phyloP scores from a whole-genome alignment of 257 asterid species.

The Fraxinus americana region DNA sequence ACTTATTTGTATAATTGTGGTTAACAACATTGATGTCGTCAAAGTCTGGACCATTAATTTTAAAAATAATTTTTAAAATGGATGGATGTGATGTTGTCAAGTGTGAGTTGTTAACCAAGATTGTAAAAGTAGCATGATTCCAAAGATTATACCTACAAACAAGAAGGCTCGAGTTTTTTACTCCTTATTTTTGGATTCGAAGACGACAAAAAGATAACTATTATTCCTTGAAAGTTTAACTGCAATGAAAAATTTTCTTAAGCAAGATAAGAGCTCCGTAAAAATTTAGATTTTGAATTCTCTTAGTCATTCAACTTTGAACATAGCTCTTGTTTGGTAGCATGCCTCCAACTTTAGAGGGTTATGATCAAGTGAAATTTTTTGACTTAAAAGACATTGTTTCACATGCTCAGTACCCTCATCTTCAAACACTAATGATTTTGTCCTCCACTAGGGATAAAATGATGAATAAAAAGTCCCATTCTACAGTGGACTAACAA shows the following conservation, averaged over 20 bases:
- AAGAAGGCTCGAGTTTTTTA: not conserved
- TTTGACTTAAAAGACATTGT: slow-evolving; percentile 29
- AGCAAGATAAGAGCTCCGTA: not conserved
- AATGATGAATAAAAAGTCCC: not conserved
- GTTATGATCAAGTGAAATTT: not conserved
- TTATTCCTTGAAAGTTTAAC: not conserved
- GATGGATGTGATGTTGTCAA: too few relatives aligned
- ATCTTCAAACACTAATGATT: slow-evolving; percentile 48
- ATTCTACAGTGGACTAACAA: not conserved
- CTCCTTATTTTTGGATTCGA: slow-evolving; percentile 4
- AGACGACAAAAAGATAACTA: not conserved
- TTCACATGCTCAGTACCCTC: slow-evolving; percentile 47
- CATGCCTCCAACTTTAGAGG: not conserved
- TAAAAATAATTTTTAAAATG: too few relatives aligned
- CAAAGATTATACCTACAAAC: not conserved
- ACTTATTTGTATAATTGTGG: too few relatives aligned
- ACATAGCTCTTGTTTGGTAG: not conserved
- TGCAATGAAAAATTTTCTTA: not conserved
- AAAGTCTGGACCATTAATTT: too few relatives aligned
- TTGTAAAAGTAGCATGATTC: too few relatives aligned
- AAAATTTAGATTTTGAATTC: too few relatives aligned
- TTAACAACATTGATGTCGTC: too few relatives aligned
- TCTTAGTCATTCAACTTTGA: not conserved
- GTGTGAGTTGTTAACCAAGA: too few relatives aligned
- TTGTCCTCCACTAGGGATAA: slow-evolving; percentile 52